Percentiles rank a stretch among this genome's conserved stretches.
phyloP scores from a whole-genome alignment of 2,329 filamentous ascomycete genomes.

The Cordyceps sp. region DNA sequence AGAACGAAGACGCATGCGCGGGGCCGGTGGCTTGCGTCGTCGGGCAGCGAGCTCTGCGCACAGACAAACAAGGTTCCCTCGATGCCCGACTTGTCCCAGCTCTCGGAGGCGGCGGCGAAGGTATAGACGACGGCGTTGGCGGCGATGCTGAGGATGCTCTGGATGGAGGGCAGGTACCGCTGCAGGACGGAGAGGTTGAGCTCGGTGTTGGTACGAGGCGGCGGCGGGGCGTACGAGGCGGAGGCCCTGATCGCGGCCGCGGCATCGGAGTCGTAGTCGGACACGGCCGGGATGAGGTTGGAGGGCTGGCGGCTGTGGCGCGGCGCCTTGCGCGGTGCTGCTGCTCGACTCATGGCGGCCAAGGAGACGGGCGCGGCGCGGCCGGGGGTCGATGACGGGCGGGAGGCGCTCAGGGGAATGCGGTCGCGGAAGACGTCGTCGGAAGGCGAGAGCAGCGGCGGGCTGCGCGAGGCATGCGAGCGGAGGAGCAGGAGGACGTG shows the following conservation, averaged over 20 bases:
- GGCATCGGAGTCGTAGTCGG: slow-evolving; percentile 56
- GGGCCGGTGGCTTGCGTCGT: slow-evolving; percentile 15
- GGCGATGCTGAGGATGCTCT: slow-evolving; percentile 60
- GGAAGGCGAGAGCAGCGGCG: too few species aligned
- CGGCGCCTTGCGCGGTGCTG: slow-evolving; percentile 21
- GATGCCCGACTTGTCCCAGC: slow-evolving; percentile 73
- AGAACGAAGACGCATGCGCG: slow-evolving; percentile 51
- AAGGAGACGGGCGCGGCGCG: too few species aligned
- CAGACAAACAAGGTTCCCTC: slow-evolving; percentile 87
- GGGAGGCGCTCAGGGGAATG: too few species aligned
- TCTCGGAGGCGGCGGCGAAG: slow-evolving; percentile 45
- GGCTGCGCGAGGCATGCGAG: too few species aligned
- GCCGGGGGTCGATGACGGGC: too few species aligned
- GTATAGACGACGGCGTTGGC: slow-evolving; percentile 77
- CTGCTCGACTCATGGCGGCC: slow-evolving; percentile 22
- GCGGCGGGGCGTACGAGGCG: slow-evolving; percentile 24
- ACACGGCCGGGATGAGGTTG: slow-evolving; percentile 22
- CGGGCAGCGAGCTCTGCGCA: slow-evolving; percentile 32
- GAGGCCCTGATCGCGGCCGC: slow-evolving; percentile 25
- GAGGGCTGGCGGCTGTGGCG: slow-evolving; percentile 24
- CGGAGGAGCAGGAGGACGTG: too few species aligned
- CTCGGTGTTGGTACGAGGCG: slow-evolving; percentile 59
- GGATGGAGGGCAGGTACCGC: slow-evolving; percentile 62
- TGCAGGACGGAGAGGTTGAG: slow-evolving; percentile 76
- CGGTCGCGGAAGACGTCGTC: too few species aligned